Evolutionary conservation across 2,329 filamentous ascomycete genomes (phyloP), one percentile per base, ranked within the genome.

Genomic region (Sporothrix inflata): DNA sequence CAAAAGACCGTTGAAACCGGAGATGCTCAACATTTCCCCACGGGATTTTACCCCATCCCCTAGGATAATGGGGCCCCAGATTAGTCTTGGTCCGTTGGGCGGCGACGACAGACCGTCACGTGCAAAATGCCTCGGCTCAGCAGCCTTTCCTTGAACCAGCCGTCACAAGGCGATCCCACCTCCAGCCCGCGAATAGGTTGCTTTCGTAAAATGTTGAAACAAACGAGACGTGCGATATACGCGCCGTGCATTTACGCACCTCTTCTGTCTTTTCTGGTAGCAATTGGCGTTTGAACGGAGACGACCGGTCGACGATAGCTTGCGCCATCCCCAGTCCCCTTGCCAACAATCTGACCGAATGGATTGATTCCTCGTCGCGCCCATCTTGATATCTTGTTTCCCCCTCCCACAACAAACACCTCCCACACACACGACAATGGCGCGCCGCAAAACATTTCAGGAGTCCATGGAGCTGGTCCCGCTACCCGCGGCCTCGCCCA

Each of bases 401-500:
- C 30, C 21, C 16, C 8, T 9, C 12, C 42, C 11, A 16, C 4
- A 9, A 1, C 2, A 9, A 45, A 3, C 42, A 45, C 12, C 4
- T 19, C 42, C 4, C 12, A 45, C 11, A 45, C 42, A 45, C 42
- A 45, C 42, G 4, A 60, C 42, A 4, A 76, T 75, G 75, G 21
- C 70, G 3, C 53, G 73, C 6, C 79, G 80, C 7, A 78, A 80
- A 70, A 76, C 79, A 21, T 81, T 80, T 67, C 79, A 83, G 72
- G 81, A 84, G 75, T 73, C 77, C 30, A 76, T 84, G 75, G 76
- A 78, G 24, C 71, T 83, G 19, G 75, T 76, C 24, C 74, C 78
- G 6, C 75, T 83, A 7, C 77, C 79, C 14, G 72, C 76, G 8
- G 74, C 73, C 5, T 16, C 47, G 1, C 47, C 71, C 4, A 49